A percentile compares a stretch with the other conserved stretches of the same genome.
phyloP scores from a whole-genome alignment of 805 yeast genomes.

The Pichia exigua region DNA sequence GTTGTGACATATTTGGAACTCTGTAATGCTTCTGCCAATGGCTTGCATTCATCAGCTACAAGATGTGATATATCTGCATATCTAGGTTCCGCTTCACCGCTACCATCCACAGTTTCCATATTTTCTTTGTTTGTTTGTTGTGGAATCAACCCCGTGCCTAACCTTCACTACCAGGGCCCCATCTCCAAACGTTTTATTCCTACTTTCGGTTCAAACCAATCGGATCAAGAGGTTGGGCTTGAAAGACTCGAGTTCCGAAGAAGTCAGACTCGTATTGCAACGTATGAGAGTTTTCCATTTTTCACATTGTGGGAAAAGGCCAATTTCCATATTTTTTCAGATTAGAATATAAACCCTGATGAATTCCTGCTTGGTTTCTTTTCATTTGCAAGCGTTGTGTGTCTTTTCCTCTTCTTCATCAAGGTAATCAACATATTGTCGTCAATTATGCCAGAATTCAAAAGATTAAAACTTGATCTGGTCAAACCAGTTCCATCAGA shows the following conservation, averaged over 20 bases:
- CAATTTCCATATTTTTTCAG: too few relatives aligned
- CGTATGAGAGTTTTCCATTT: neutral
- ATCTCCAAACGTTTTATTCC: too few relatives aligned
- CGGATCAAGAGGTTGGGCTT: neutral
- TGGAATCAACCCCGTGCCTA: too few relatives aligned
- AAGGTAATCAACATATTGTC: neutral
- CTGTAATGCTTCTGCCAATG: neutral
- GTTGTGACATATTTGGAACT: neutral
- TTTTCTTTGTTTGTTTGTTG: too few relatives aligned
- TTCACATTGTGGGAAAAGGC: too few relatives aligned
- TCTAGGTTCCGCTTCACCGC: neutral
- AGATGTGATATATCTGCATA: neutral
- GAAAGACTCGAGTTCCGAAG: neutral
- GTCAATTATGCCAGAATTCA: constrained; percentile 27
- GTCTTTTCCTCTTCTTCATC: neutral
- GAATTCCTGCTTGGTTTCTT: too few relatives aligned
- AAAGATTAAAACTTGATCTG: constrained; percentile 30
- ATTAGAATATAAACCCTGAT: neutral
- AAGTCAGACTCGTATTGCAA: neutral
- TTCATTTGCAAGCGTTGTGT: too few relatives aligned
- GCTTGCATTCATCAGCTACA: neutral
- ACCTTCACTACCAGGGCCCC: too few relatives aligned
- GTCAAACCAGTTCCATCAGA: constrained; percentile 80
- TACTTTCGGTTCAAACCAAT: neutral
- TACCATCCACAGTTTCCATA: neutral